These are phyloP conservation scores for Pluteus cervinus DNA, from an alignment of 768 basidiomycete species.

Conservation along the genomic window DNA sequence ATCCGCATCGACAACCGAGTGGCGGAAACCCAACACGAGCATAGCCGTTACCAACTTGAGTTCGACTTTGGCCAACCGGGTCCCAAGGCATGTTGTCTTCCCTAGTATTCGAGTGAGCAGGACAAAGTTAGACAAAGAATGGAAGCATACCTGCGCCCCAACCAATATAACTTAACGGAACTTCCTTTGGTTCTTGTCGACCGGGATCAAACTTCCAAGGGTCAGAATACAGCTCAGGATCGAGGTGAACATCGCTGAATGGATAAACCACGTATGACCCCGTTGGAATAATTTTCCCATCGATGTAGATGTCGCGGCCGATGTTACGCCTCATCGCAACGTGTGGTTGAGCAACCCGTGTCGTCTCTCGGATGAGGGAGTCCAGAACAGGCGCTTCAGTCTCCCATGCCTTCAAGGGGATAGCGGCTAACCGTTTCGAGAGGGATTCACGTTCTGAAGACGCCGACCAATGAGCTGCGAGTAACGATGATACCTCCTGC, in stretches of 20 bases:
- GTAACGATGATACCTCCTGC: constrained; percentile 51
- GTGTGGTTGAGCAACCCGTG: constrained; percentile 75
- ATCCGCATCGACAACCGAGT: constrained; percentile 46
- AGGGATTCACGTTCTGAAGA: constrained; percentile 23
- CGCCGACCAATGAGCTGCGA: constrained; percentile 15
- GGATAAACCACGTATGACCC: constrained; percentile 77
- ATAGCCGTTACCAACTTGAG: constrained; percentile 67
- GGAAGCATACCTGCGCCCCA: constrained; percentile 83
- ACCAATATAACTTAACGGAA: constrained; percentile 60
- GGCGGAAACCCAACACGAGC: constrained; percentile 60
- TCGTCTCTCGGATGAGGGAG: constrained; percentile 68
- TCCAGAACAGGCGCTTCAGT: constrained; percentile 63
- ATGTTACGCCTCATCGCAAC: constrained; percentile 77
- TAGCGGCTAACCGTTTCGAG: constrained; percentile 42
- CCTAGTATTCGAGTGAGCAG: too few relatives aligned
- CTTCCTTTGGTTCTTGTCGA: constrained; percentile 36
- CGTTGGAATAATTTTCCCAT: constrained; percentile 63
- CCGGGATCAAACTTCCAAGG: constrained; percentile 75
- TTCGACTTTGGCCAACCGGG: constrained; percentile 68
- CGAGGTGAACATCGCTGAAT: constrained; percentile 74
- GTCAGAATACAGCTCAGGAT: constrained; percentile 65
- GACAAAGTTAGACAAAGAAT: too few relatives aligned
- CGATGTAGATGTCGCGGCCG: constrained; percentile 64
- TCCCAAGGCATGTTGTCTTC: constrained; percentile 65
- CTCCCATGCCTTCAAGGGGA: constrained; percentile 71